A percentile compares a stretch with the other conserved stretches of the same genome.
Conservation (phyloP, 257 asterid genomes). For the Przewalskia tangutica region DNA sequence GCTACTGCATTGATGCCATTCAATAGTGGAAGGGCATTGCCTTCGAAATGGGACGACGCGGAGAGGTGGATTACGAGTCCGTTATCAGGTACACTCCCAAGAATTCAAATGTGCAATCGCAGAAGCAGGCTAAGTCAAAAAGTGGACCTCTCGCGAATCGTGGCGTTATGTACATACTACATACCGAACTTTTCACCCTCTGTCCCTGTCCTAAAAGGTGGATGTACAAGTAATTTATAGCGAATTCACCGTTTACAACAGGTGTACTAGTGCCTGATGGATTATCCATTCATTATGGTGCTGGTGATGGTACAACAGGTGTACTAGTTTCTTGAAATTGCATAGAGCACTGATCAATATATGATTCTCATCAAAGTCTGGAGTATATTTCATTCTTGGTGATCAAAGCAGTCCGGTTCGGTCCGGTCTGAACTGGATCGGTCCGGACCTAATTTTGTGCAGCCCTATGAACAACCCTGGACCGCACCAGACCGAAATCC, state of each 20-base stretch:
- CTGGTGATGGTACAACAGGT: conserved; percentile 5
- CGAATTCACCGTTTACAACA: conserved; percentile 30
- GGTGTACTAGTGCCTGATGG: conserved; percentile 41
- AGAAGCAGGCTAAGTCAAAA: conserved; percentile 59
- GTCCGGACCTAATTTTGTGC: no score
- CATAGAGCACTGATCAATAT: background rate
- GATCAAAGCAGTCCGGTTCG: no score
- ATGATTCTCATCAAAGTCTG: background rate
- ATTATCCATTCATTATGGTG: conserved; percentile 25
- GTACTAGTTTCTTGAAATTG: background rate
- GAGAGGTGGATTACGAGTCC: conserved; percentile 98
- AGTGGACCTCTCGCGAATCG: conserved; percentile 77
- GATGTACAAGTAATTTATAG: conserved; percentile 19
- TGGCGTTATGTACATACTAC: conserved; percentile 32
- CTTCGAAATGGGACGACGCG: conserved; percentile 98
- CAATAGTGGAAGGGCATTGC: conserved; percentile 65
- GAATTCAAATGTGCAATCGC: conserved; percentile 27
- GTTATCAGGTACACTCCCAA: conserved; percentile 39
- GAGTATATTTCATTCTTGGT: background rate
- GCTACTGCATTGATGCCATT: conserved; percentile 73
- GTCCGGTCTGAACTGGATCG: no score
- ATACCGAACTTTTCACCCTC: conserved; percentile 34
- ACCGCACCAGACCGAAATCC: no score
- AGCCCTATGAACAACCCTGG: no score
- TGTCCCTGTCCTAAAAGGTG: conserved; percentile 16